Base-by-base conservation (phyloP, 2,329 filamentous ascomycete genomes). In the Fusarium compactum region DNA sequence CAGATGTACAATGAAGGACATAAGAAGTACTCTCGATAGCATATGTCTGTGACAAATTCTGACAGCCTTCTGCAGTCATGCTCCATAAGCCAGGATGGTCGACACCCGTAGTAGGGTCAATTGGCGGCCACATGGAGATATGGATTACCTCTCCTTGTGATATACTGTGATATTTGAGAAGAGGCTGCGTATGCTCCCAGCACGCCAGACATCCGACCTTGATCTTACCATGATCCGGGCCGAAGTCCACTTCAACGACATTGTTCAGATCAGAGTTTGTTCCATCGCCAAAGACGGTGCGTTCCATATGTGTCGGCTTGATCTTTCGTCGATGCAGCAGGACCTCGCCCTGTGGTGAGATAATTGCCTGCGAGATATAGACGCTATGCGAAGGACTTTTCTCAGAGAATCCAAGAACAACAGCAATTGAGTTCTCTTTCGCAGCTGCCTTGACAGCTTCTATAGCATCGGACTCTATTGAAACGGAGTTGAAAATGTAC, bases 21-120 rank as follows among this genome's bases (percentile, higher is more conserved):
- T 85, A 90, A 0, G 84, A 76, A 11, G 81, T 80, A 3, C 85
- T 83, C 72, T 90, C 88, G 11, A 90, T 83, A 2, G 88, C 87
- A 68, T 89, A 89, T 0, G 83, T 82, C 64, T 85, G 85, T 0
- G 85, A 84, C 2, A 88, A 78, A 46, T 72, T 81, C 30, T 80
- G 80, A 59, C 80, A 82, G 7, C 81, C 80, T 29, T 77, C 74
- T 9, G 73, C 72, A 18, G 74, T 75, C 74, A 79, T 78, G 47
- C 73, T 76, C 73, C 74, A 78, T 15, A 77, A 57, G 3, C 74
- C 75, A 2, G 74, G 74, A 15, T 67, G 55, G 7, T 76, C 45
- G 1, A 67, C 58, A 3, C 74, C 73, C 4, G 50, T 69, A 6
- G 57, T 58, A 11, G 70, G 72, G 12, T 76, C 73, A 15, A 74